Base-by-base conservation (phyloP, 2,329 filamentous ascomycete genomes). In the Ilyonectria mors-panacis region DNA sequence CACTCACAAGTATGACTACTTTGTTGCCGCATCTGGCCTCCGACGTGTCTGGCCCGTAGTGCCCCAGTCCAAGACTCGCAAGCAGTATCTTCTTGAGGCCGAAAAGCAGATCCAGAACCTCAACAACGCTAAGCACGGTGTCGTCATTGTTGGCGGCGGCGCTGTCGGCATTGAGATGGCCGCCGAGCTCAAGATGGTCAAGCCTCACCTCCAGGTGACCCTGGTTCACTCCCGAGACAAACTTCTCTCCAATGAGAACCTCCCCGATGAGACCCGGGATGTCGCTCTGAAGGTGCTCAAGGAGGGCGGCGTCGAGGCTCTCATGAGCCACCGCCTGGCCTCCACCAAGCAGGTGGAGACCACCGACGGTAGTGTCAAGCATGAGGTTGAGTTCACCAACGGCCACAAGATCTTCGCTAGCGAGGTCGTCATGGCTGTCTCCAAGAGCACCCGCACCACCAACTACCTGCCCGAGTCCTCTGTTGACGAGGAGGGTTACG, bases 101-200 rank as follows among this genome's bases (percentile, higher is more conserved):
- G 84, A 84, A 54, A 81, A 85, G 10, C 91, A 94, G 69, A 88
- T 93, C 70, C 80, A 86, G 21, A 78, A 82, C 13, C 84, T 90
- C 2, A 78, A 83, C 42, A 82, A 82, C 33, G 88, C 88, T 1
- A 81, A 78, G 5, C 82, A 88, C 21, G 89, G 88, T 1, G 87
- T 94, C 1, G 87, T 93, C 0, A 85, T 95, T 23, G 89, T 95
- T n/a, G 93, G 93, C 19, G 93, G 93, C 70, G 81, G 92, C 56
- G 93, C 93, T 7, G 93, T 95, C 1, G 93, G 93, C 9, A 90
- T 95, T 61, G 93, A 95, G 78, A 94, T 95, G 86, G 92, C 93
- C 0, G 89, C 92, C 1, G 93, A 96, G 81, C 83, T 95, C 60
- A 95, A 94, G 80, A 78, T 88, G 51, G 82, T 90, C 26, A 86